Evolutionary conservation across 768 basidiomycete genomes (phyloP), one percentile per base, ranked within the genome.

Genomic region (Tulasnella sp.): DNA sequence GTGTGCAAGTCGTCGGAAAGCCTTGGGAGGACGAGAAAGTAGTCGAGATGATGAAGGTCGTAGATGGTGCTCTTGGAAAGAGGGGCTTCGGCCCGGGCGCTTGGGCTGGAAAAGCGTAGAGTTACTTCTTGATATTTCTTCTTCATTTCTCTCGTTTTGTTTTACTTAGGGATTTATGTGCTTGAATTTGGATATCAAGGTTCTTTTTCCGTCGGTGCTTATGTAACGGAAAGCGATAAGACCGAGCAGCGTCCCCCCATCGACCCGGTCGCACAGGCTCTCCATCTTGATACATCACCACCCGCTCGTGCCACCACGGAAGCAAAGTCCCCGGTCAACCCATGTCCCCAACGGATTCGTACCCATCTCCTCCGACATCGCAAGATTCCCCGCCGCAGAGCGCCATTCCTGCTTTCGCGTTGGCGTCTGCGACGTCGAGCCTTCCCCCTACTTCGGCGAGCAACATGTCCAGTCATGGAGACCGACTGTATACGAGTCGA

Each of bases 21-120:
- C 87, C 85, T 79, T 93, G 91, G 91, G 91, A 93, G 78, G 93
- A 95, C 58, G 93, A 95, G 84, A 93, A 92, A 81, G 88, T 93
- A 5, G 78, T 97, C 45, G 88, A 83, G 45, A 89, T 95, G 84
- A 96, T 96, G 94, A 83, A 84, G 67, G 85, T 95, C 7, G 84
- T 96, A 6, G 93, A 95, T 77, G 81, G 83, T 6, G 90, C 89
- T 3, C 83, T 96, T 39, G 91, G 91, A 2, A 82, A 82, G 58
- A 83, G 92, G 52, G 89, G 87, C 0, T 94, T 93, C 81, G 92
- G 91, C 6, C 91, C 93, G 7, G 82, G 81, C 0, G 34, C 54
- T n/a, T 54, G 89, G 89, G n/a, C 36, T 37, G 58, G 58, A 34
- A 64, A 34, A 15, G 58, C 58, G 25, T 64, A 64, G 58, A 64